Conservation (phyloP, 225 moss, liverwort and hornwort genomes). For the Neckera pumila region DNA sequence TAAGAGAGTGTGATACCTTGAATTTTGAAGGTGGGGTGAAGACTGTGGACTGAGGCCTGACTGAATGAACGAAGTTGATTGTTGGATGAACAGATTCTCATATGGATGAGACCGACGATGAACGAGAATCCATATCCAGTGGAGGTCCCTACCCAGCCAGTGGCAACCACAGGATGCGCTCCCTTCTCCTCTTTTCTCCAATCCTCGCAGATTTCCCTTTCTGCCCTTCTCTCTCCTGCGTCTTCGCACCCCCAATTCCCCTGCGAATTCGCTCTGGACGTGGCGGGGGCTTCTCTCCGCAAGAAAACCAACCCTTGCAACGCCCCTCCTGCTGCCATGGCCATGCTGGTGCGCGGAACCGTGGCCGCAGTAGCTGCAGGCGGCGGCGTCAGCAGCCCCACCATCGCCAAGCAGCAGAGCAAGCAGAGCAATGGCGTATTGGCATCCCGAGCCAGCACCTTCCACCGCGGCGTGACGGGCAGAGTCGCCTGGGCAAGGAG, state of each 20-base stretch:
- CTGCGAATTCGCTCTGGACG: neutral
- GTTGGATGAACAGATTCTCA: neutral
- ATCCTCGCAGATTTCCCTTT: neutral
- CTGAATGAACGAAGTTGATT: neutral
- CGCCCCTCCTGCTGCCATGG: neutral
- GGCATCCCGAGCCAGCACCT: neutral
- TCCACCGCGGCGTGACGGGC: neutral
- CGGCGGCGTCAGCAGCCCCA: neutral
- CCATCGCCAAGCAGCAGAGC: neutral
- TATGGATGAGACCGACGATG: neutral
- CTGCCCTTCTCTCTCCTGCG: neutral
- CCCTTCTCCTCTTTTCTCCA: neutral
- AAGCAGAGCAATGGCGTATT: neutral
- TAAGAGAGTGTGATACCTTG: no score
- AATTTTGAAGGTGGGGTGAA: no score
- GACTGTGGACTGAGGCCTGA: no score
- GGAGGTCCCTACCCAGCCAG: constrained; percentile 10
- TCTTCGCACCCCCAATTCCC: neutral
- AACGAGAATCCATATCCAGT: constrained; percentile 25
- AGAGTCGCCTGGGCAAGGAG: neutral
- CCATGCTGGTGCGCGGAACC: constrained; percentile 14
- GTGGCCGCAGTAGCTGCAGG: neutral
- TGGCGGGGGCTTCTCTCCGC: neutral
- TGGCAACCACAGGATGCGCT: constrained; percentile 8
- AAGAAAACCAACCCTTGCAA: neutral